Conservation (phyloP, 345 rosid genomes). For the Eucalyptus cloeziana region DNA sequence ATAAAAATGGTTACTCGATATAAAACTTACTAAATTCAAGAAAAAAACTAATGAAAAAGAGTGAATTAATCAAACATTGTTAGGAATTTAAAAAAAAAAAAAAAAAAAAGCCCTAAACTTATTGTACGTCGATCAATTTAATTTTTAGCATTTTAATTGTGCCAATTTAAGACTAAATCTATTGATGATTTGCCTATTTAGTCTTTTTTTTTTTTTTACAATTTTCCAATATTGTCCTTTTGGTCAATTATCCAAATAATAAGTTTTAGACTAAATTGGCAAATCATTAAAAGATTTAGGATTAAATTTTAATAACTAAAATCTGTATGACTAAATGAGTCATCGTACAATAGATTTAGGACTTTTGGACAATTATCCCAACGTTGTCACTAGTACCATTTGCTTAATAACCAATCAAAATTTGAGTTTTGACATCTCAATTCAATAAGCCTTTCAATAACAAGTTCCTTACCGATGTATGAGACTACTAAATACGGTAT, state of each 20-base stretch:
- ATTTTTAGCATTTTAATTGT: background rate
- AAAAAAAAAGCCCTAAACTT: no score
- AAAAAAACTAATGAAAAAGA: no score
- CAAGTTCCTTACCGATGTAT: background rate
- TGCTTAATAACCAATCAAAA: background rate
- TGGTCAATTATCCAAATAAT: background rate
- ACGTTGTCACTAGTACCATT: background rate
- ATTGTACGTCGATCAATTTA: background rate
- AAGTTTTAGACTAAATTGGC: background rate
- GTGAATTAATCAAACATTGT: background rate
- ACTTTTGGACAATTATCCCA: background rate
- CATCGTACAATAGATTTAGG: background rate
- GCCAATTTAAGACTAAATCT: background rate
- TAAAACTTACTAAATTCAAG: background rate
- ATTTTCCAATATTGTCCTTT: background rate
- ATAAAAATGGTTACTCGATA: background rate
- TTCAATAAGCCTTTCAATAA: background rate
- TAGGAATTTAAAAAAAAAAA: no score
- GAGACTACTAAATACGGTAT: background rate
- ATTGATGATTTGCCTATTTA: background rate
- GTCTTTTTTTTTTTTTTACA: fast-evolving
- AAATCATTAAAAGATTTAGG: background rate
- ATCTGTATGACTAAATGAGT: background rate
- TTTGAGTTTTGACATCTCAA: background rate
- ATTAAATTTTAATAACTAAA: background rate